A percentile compares a stretch with the other conserved stretches of the same genome.
Evolutionary conservation across 345 rosid genomes (phyloP).

Genomic region (Brassica incana): DNA sequence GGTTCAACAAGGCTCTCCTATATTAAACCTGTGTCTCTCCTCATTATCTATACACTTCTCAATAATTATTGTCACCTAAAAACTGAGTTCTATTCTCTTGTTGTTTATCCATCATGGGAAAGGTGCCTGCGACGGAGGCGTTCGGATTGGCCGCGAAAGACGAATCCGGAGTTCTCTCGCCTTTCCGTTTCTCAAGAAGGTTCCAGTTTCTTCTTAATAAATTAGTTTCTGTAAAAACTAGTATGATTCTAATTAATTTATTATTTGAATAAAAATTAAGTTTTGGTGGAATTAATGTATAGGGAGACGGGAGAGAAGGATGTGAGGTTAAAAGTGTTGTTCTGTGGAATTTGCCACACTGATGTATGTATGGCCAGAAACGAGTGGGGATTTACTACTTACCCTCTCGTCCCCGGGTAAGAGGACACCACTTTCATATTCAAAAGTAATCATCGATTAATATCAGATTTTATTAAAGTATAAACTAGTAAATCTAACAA

Average conservation of each 20-base stretch:
- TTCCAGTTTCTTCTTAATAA: not conserved
- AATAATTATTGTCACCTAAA: conserved; percentile 4
- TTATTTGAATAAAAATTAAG: not conserved
- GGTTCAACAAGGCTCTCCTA: not conserved
- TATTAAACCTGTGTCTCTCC: not conserved
- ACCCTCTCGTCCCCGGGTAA: conserved; percentile 64
- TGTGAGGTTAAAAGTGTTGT: conserved; percentile 44
- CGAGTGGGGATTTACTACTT: conserved; percentile 47
- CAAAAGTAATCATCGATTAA: not conserved
- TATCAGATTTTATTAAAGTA: not conserved
- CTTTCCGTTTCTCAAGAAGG: conserved; percentile 57
- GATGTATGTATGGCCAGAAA: conserved; percentile 49
- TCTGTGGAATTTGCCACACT: conserved; percentile 61
- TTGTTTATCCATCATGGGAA: conserved; percentile 11
- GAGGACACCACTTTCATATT: not conserved
- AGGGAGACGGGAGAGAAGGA: conserved; percentile 48
- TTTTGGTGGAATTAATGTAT: not conserved
- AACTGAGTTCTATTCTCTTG: not conserved
- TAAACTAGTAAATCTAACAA: not conserved
- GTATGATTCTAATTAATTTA: not conserved
- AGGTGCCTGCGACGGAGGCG: conserved; percentile 36
- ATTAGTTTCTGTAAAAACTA: not conserved
- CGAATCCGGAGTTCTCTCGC: conserved; percentile 45
- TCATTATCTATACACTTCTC: conserved; percentile 7
- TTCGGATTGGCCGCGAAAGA: conserved; percentile 57